phyloP scores from a whole-genome alignment of 345 rosid genomes.

The Corchorus capsularis region DNA sequence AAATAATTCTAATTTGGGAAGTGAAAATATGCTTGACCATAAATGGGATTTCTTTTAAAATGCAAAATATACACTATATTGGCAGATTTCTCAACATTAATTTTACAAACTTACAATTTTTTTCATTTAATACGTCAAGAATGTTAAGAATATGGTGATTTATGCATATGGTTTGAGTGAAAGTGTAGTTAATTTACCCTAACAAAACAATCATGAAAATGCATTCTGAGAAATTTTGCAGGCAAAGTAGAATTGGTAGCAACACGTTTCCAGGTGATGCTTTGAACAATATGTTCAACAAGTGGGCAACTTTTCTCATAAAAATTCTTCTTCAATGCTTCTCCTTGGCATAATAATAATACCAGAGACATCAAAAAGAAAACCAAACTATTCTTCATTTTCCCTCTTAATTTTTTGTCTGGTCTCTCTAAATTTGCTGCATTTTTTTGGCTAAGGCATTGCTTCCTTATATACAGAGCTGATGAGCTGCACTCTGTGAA shows the following conservation, averaged over 20 bases:
- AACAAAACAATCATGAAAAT: constrained; percentile 67
- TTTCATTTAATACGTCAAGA: no score
- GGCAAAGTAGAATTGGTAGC: constrained; percentile 34
- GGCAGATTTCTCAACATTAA: no score
- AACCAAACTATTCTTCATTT: constrained; percentile 24
- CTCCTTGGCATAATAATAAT: constrained; percentile 29
- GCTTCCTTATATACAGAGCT: background rate
- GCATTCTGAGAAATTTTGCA: constrained; percentile 62
- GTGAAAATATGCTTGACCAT: background rate
- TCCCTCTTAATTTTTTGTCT: background rate
- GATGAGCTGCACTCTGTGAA: background rate
- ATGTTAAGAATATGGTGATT: no score
- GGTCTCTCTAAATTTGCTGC: background rate
- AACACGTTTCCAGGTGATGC: constrained; percentile 36
- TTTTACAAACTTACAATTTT: no score
- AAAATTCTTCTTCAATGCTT: constrained; percentile 35
- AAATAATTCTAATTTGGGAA: background rate
- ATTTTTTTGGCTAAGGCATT: background rate
- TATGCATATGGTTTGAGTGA: background rate
- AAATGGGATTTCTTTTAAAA: background rate
- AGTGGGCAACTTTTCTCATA: constrained; percentile 36
- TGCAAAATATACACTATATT: background rate
- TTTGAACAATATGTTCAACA: constrained; percentile 41
- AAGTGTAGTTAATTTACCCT: constrained; percentile 33
- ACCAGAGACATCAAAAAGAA: constrained; percentile 21